A percentile compares a stretch with the other conserved stretches of the same genome.
phyloP scores from a whole-genome alignment of 2,329 filamentous ascomycete genomes.

The Nothomitra cinnamomea region DNA sequence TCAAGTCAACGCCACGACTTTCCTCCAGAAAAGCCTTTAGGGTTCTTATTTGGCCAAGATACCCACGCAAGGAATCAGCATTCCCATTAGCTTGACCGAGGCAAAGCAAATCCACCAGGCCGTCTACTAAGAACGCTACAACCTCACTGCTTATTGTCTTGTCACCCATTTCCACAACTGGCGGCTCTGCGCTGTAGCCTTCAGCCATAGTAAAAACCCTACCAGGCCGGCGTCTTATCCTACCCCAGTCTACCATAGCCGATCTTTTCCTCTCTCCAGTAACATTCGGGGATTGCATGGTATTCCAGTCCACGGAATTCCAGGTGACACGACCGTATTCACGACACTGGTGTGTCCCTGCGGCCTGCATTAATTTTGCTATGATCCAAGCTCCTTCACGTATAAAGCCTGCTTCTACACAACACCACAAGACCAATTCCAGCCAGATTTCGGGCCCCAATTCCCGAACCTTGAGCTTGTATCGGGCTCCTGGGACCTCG shows the following conservation, averaged over 20 bases:
- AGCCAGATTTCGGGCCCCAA: conserved; percentile 31
- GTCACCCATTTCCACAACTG: conserved; percentile 2
- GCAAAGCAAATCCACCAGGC: conserved; percentile 19
- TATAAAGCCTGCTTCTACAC: conserved; percentile 28
- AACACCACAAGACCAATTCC: conserved; percentile 33
- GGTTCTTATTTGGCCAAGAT: conserved; percentile 18
- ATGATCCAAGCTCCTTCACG: conserved; percentile 24
- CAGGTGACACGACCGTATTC: background rate
- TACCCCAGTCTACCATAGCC: background rate
- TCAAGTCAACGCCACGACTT: conserved; percentile 24
- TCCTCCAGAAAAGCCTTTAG: conserved; percentile 23
- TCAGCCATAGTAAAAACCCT: background rate
- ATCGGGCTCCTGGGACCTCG: conserved; percentile 22
- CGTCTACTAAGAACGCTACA: conserved; percentile 36
- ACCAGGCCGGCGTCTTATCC: background rate
- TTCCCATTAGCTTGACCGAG: conserved; percentile 19
- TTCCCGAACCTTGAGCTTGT: conserved; percentile 25
- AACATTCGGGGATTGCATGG: background rate
- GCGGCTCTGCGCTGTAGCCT: background rate
- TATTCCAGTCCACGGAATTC: conserved; percentile 2
- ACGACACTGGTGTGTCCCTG: background rate
- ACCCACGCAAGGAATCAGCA: conserved; percentile 21
- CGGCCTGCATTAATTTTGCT: conserved; percentile 14
- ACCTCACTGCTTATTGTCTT: conserved; percentile 38
- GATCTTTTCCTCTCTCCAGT: background rate